phyloP scores from a whole-genome alignment of 306 rosid species.

The Echinosophora koreensis region DNA sequence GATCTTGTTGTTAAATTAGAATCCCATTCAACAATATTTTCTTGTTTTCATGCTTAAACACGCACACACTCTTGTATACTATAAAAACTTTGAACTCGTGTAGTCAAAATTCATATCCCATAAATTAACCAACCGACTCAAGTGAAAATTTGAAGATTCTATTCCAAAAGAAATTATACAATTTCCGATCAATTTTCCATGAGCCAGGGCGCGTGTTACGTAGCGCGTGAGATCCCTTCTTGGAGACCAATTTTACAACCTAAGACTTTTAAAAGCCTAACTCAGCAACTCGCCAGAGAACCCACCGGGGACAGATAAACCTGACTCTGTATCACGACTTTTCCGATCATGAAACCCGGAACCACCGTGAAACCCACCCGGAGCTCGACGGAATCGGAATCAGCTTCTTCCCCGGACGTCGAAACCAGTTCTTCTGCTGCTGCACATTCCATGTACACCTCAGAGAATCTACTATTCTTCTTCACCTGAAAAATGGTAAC shows the following conservation, averaged over 20 bases:
- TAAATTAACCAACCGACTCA: too few relatives aligned
- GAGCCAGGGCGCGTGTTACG: background rate
- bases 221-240: conserved; percentile 25
- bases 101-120: too few relatives aligned
- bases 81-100: too few relatives aligned
- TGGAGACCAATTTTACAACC: conserved; percentile 27
- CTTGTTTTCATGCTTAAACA: too few relatives aligned
- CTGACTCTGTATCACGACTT: conserved; percentile 66
- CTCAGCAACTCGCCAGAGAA: conserved; percentile 25
- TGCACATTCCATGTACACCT: conserved; percentile 76
- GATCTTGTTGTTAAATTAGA: too few relatives aligned
- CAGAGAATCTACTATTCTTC: conserved; percentile 68
- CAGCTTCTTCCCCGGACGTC: conserved; percentile 37
- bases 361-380: conserved; percentile 73
- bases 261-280: background rate
- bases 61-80: too few relatives aligned
- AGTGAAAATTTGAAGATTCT: background rate
- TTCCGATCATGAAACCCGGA: conserved; percentile 76
- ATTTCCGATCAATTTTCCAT: background rate
- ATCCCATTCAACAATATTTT: too few relatives aligned
- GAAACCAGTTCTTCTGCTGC: conserved; percentile 34
- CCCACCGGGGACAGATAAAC: conserved; percentile 63
- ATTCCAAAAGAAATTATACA: background rate
- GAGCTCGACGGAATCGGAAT: conserved; percentile 39
- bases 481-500: conserved; percentile 65